Base-by-base conservation (phyloP, 2,329 filamentous ascomycete genomes). In the Gaeumannomyces sp. region DNA sequence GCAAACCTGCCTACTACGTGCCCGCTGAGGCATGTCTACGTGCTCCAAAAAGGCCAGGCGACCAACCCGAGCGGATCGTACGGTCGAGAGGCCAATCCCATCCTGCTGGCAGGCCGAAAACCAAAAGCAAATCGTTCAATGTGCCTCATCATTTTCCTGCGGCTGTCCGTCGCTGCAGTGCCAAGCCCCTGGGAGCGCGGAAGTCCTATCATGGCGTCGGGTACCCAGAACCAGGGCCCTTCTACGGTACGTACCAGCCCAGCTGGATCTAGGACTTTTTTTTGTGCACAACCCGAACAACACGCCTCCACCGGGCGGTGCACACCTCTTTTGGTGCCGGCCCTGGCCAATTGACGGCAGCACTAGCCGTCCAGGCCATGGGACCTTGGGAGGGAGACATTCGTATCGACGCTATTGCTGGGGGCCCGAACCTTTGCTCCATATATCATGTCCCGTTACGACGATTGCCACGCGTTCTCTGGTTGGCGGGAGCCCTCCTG, bases 151-250 rank as follows among this genome's bases (percentile, higher is more conserved):
- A 2, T 6, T 35, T 35, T 50, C 6, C 45, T n/a, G 22, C 3
- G 45, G 45, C 22, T 19, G 45, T 22, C 45, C 45, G 45, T 7
- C 45, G 45, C 45, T 11, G 45, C 45, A 10, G 45, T 6, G 45
- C 45, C 45, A 53, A 53, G 45, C 45, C 45, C 45, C 45, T n/a
- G 22, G 45, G 10, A 25, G 45, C 8, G 45, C 45, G 45, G 45
- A 53, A 53, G 45, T 53, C 45, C 45, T 53, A 53, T 53, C 45
- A 53, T 53, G 45, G 45, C 45, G 45, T 53, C 45, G 45, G 45
- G 19, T 22, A 22, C 38, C 38, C 38, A 11, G 38, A 50, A 50
- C 38, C 38, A 22, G 38, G 38, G 45, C 22, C 45, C 45, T n/a
- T 13, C 45, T 16, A 50, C 19, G 45, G 45, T 50, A 50, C 45